A percentile compares a stretch with the other conserved stretches of the same genome.
phyloP scores from a whole-genome alignment of 2,329 filamentous ascomycete genomes.

The Thelonectria discophora region DNA sequence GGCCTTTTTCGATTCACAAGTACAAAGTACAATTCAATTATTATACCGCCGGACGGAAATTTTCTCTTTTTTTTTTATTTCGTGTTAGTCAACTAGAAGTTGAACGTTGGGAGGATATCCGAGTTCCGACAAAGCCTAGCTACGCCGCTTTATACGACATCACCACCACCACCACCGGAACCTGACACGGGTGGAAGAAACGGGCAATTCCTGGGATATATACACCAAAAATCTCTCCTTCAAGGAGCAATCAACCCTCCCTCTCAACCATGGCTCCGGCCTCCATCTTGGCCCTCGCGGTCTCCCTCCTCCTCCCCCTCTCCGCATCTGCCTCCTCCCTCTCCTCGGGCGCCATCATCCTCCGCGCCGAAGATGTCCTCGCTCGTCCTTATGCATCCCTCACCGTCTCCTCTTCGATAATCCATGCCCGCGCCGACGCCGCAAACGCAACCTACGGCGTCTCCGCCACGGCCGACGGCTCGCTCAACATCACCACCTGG shows the following conservation, averaged over 20 bases:
- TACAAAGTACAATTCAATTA: conserved; percentile 13
- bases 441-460: conserved; percentile 39
- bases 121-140: neutral
- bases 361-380: conserved; percentile 45
- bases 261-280: conserved; percentile 35
- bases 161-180: neutral
- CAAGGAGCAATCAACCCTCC: neutral
- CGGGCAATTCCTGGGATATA: neutral
- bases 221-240: neutral
- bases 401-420: conserved; percentile 25
- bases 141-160: neutral
- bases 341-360: conserved; percentile 31
- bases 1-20: conserved; percentile 15
- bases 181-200: neutral
- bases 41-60: conserved; percentile 20
- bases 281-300: conserved; percentile 30
- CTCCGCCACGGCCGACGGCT: conserved; percentile 52
- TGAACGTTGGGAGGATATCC: conserved; percentile 4
- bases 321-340: conserved; percentile 31
- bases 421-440: conserved; percentile 24
- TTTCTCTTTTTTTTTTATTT: neutral
- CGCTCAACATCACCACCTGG: conserved; percentile 66
- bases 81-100: neutral
- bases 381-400: conserved; percentile 42
- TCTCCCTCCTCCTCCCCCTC: conserved; percentile 33